Conservation (phyloP, 805 yeast species). For the Candida easanensis region DNA sequence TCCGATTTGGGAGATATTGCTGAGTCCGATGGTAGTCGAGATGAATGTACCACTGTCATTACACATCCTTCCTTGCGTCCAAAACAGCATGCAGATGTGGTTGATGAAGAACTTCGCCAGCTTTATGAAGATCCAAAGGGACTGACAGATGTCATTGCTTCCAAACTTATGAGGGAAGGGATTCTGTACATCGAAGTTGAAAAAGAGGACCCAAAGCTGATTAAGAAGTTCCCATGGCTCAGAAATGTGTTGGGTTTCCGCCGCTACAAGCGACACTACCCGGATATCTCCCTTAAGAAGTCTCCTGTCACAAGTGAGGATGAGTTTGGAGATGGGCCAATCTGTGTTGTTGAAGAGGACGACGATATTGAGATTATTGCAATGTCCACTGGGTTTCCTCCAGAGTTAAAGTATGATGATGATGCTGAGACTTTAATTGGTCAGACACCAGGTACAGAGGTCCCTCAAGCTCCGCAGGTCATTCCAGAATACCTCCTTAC, state of each 20-base stretch:
- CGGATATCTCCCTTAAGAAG: no score
- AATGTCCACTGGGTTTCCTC: slow-evolving; percentile 3
- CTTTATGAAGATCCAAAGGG: background rate
- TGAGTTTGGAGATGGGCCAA: no score
- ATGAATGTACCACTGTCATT: background rate
- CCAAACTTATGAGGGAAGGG: slow-evolving; percentile 7
- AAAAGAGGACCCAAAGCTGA: slow-evolving; percentile 6
- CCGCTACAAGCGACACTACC: no score
- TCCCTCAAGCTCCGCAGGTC: no score
- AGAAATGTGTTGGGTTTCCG: background rate
- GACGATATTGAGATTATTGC: slow-evolving; percentile 14
- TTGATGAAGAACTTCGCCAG: background rate
- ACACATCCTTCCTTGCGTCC: no score
- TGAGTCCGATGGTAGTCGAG: background rate
- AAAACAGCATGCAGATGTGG: no score
- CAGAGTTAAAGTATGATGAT: background rate
- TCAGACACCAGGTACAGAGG: no score
- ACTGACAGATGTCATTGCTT: no score
- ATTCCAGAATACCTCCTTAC: no score
- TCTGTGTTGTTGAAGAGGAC: background rate
- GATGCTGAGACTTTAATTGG: no score
- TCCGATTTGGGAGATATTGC: slow-evolving; percentile 2
- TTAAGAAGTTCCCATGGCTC: background rate
- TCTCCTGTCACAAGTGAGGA: no score
- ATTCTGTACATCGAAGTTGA: slow-evolving; percentile 16